Conservation (phyloP, 768 basidiomycete genomes). For the Russula earlei region DNA sequence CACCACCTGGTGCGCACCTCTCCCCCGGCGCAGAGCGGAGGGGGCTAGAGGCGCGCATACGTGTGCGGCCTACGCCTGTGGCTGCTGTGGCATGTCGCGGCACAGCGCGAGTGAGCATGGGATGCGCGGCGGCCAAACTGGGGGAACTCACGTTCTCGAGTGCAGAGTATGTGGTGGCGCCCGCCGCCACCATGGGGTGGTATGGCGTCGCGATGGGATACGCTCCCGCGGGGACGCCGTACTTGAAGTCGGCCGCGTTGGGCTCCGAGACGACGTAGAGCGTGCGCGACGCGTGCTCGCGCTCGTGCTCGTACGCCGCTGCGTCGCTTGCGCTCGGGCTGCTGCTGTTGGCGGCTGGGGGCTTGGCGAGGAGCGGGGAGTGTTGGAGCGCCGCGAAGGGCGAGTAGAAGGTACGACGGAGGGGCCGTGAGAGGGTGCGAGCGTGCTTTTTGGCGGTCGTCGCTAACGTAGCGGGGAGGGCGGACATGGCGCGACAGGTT, state of each 20-base stretch:
- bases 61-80: conserved; percentile 32
- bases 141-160: conserved; percentile 30
- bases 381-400: conserved; percentile 47
- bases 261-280: conserved; percentile 65
- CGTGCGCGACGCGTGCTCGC: conserved; percentile 47
- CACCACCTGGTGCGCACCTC: conserved; percentile 35
- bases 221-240: conserved; percentile 65
- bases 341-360: conserved; percentile 1
- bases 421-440: conserved; percentile 24
- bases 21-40: conserved; percentile 35
- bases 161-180: background rate
- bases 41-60: conserved; percentile 38
- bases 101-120: conserved; percentile 34
- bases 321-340: background rate
- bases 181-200: conserved; percentile 19
- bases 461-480: conserved; percentile 22
- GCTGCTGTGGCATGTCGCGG: conserved; percentile 27
- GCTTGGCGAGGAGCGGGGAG: conserved; percentile 28
- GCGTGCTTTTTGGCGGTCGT: conserved; percentile 20
- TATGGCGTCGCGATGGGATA: conserved; percentile 32
- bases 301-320: conserved; percentile 52
- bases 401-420: conserved; percentile 51
- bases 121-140: conserved; percentile 34
- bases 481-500: conserved; percentile 23
- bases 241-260: conserved; percentile 49